phyloP scores from a whole-genome alignment of 805 yeast species.

The Candida xyloterini region DNA sequence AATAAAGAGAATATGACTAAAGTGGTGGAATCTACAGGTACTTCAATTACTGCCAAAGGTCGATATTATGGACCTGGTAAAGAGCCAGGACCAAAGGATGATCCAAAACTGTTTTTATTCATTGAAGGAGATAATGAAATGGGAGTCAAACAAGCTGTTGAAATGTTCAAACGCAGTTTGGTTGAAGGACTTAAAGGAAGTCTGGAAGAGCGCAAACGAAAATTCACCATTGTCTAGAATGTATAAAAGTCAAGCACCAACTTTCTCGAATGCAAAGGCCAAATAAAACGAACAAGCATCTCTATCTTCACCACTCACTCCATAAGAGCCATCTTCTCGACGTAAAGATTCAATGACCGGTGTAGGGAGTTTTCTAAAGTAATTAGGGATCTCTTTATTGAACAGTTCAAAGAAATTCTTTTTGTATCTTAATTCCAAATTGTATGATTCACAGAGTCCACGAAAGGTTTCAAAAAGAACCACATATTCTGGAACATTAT shows the following conservation, averaged over 20 bases:
- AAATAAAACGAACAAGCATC: conserved; percentile 85
- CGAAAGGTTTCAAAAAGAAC: conserved; percentile 91
- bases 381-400: conserved; percentile 70
- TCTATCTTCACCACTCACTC: conserved; percentile 84
- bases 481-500: conserved; percentile 93
- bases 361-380: conserved; percentile 55
- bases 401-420: conserved; percentile 81
- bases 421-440: conserved; percentile 65
- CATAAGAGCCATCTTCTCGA: conserved; percentile 75
- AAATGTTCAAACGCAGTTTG: conserved; percentile 50
- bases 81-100: conserved; percentile 51
- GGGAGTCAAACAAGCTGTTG: conserved; percentile 58
- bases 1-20: conserved; percentile 60
- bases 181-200: conserved; percentile 43
- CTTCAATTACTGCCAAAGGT: conserved; percentile 82
- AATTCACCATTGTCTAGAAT: conserved; percentile 17
- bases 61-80: conserved; percentile 64
- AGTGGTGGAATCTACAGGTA: conserved; percentile 66
- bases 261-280: conserved; percentile 74
- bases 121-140: conserved; percentile 71
- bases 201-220: conserved; percentile 19
- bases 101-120: conserved; percentile 71
- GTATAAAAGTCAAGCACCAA: conserved; percentile 18
- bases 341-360: conserved; percentile 63
- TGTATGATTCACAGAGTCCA: conserved; percentile 79